phyloP scores from a whole-genome alignment of 768 basidiomycete species.

The Lactarius psammicola region DNA sequence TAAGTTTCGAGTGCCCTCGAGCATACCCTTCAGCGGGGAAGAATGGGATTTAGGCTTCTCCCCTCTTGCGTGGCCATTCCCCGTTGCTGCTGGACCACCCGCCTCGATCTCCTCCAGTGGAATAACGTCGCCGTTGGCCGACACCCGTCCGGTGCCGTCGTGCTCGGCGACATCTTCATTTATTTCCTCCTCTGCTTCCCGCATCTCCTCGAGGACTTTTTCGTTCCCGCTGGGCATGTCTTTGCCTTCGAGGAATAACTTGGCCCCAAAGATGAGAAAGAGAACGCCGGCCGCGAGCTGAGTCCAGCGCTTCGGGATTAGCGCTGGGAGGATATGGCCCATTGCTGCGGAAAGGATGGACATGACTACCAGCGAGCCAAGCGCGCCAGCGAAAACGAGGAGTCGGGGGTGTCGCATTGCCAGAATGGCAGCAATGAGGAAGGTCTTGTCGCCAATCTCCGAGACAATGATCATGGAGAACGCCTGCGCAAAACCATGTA shows the following conservation, averaged over 20 bases:
- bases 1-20: conserved; percentile 77
- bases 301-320: conserved; percentile 66
- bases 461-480: conserved; percentile 91
- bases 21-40: conserved; percentile 33
- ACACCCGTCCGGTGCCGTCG: conserved; percentile 41
- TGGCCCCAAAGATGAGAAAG: conserved; percentile 86
- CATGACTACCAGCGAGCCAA: conserved; percentile 88
- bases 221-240: conserved; percentile 74
- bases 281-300: conserved; percentile 65
- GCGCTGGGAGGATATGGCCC: conserved; percentile 83
- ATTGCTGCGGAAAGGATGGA: conserved; percentile 90
- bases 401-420: conserved; percentile 90
- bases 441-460: conserved; percentile 96
- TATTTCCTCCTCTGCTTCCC: conserved; percentile 94
- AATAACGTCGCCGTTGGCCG: conserved; percentile 44
- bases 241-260: conserved; percentile 84
- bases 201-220: conserved; percentile 92
- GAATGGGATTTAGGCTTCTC: conserved; percentile 26
- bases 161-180: conserved; percentile 67
- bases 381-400: conserved; percentile 85
- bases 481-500: conserved; percentile 68
- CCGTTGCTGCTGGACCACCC: conserved; percentile 42
- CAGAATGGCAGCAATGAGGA: conserved; percentile 82
- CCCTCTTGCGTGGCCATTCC: conserved; percentile 27
- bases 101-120: conserved; percentile 78